Base-by-base conservation (phyloP, 345 rosid genomes). In the Lepidium sativum region DNA sequence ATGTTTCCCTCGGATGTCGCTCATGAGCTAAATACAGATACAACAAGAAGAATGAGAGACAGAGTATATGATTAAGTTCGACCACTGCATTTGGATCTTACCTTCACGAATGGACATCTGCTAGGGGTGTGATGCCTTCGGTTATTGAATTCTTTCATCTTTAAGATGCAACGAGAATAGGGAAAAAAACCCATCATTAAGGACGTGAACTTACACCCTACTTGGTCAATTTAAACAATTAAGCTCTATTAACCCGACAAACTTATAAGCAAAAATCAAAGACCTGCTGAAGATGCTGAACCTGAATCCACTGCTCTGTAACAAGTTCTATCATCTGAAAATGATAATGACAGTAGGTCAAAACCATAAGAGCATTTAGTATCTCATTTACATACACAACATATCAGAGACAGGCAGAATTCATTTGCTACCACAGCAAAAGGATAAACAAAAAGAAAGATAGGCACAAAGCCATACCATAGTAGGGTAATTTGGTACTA, bases 241-340 rank as follows among this genome's bases (percentile, higher is more conserved):
- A 5, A 21, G 17, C 45, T 41, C 37, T 9, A 40, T 7, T 14
- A 57, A 40, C 15, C 15, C 0, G 8, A 11, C 0, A 33, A 35
- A 44, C 25, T 25, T 25, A 23, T 10, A 52, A 5, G 40, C 16
- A 16, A 44, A 60, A 25, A 1, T 1, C 14, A 20, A 37, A 63
- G 53, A 71, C 75, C 75, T 63, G 75, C 47, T 64, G 70, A 56
- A 71, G 70, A 56, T 71, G 75, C 60, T 71, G 75, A 39, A 71
- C 54, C 20, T 71, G 75, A 49, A 71, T 71, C 70, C 70, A 71
- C 32, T 15, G 70, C 52, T 71, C 75, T 1, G 75, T 64, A 39
- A 71, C 31, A 64, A 33, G 25, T 64, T 64, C 60, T 1, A 0
- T 49, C 70, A 64, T 49, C 75, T 71, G 65, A 39, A 63, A 32